Base-by-base conservation (phyloP, 1,284 basidiomycete genomes). In the Tilletia indica region DNA sequence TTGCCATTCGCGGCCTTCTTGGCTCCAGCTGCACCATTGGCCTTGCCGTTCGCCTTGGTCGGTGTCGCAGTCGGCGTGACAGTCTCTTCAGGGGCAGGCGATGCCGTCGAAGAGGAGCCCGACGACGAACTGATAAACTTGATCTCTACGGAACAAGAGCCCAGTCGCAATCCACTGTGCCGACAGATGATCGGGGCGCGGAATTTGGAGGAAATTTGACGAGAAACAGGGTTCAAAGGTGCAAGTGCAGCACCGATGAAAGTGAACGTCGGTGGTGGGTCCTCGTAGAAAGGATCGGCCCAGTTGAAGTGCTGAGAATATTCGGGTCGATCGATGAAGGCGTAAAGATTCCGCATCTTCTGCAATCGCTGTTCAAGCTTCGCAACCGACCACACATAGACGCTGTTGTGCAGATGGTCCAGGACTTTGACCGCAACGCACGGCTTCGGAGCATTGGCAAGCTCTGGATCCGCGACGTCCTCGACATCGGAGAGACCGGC, bases 341-440 rank as follows among this genome's bases (percentile, higher is more conserved):
- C 90, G 25, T 91, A 93, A 45, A 96, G 87, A 82, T 96, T 96
- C 64, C 94, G 91, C 95, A 99, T 99, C 76, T 93, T 91, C 75
- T 91, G 90, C 6, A 98, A 87, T 73, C 95, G 93, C 77, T 93
- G 91, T 77, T 92, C 90, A 82, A 98, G 89, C 64, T 93, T 90
- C 25, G 49, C 51, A 42, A 68, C n/a, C 19, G 93, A 94, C 96
- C 96, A 99, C 58, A 80, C 72, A 67, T 82, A 80, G 68, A 74
- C 72, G 6, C 73, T 73, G 49, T 48, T 69, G 67, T 80, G 77
- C n/a, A 71, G 56, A 42, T 79, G 74, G 70, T 82, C 80, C 38
- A 97, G 87, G 51, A 98, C 92, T 85, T 95, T 97, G 86, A 97
- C 87, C 47, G 91, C 92, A 21, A 96, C 91, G 36, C 91, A 91